Evolutionary conservation across 441 rosid species (phyloP), one percentile per base, ranked within the genome.

Genomic region (Omphalea diandra): DNA sequence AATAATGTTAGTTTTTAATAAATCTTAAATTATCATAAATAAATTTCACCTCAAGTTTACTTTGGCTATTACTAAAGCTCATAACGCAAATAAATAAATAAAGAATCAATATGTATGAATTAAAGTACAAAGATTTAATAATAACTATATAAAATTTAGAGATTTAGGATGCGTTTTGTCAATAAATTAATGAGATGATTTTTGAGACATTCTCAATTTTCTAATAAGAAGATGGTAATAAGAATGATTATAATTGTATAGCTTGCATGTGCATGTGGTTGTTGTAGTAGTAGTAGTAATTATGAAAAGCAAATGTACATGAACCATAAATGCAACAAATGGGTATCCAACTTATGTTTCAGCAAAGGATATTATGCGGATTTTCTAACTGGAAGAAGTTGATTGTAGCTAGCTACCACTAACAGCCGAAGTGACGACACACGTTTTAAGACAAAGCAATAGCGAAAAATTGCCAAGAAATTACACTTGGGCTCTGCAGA

Each of bases 231-330:
- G 44, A 46, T 5, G 32, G 22, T 35, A 64, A 22, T 49, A 66
- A 11, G 29, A 18, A 18, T 2, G 11, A 7, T 22, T 7, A 8
- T 52, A 50, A 50, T 50, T 26, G 36, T 8, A 46, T 47, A 71
- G 56, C 50, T 67, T 56, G 77, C 81, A 82, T 63, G 73, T 76
- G 87, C 63, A 44, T 46, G 52, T n/a, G n/a, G n/a, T n/a, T n/a
- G n/a, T n/a, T n/a, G n/a, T n/a, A n/a, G n/a, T n/a, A n/a, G n/a
- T n/a, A n/a, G n/a, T n/a, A n/a, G n/a, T n/a, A n/a, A n/a, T n/a
- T n/a, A n/a, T n/a, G n/a, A 55, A 41, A 41, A 49, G 46, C 22
- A 26, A 32, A 58, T 76, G 76, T 74, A 57, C 79, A 35, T 72
- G 60, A n/a, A 47, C 31, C 68, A 76, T 84, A 55, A 82, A 72